Percentiles rank a stretch among this genome's conserved stretches.
These are phyloP conservation scores for Borovskyia barvae DNA, from an alignment of 208 protist species.

Conservation along the genomic window DNA sequence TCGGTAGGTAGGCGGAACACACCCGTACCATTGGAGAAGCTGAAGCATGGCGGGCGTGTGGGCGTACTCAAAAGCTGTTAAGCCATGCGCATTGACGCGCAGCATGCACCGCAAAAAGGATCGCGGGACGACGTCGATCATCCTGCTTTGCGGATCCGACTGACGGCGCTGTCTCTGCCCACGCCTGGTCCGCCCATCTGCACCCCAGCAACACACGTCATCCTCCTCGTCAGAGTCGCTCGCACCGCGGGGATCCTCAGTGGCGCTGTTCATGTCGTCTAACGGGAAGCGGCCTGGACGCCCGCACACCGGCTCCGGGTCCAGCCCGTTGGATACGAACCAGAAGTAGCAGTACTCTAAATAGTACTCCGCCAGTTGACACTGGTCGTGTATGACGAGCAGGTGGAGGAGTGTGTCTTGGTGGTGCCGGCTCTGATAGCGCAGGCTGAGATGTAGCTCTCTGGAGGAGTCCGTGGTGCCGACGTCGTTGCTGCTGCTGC, in stretches of 20 bases:
- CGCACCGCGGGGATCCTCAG: background rate
- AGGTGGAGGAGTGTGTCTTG: conserved; percentile 72
- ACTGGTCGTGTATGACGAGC: conserved; percentile 78
- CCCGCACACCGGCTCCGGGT: conserved; percentile 22
- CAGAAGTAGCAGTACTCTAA: conserved; percentile 59
- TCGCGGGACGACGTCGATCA: conserved; percentile 24
- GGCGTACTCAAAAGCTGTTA: conserved; percentile 83
- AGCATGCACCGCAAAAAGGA: conserved; percentile 70
- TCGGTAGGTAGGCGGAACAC: conserved; percentile 75
- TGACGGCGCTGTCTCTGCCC: too few species aligned
- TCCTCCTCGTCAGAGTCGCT: background rate
- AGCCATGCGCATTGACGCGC: conserved; percentile 61
- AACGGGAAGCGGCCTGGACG: conserved; percentile 32
- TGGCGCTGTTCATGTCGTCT: conserved; percentile 1
- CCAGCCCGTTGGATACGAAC: conserved; percentile 33
- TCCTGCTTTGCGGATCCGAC: too few species aligned
- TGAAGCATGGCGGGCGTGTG: conserved; percentile 66
- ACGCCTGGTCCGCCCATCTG: background rate
- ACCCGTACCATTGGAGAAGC: conserved; percentile 73
- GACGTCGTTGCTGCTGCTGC: conserved; percentile 3
- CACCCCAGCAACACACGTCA: background rate
- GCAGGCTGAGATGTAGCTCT: conserved; percentile 16
- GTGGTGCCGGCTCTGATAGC: conserved; percentile 47
- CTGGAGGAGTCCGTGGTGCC: background rate
- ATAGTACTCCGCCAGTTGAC: conserved; percentile 75